phyloP scores from a whole-genome alignment of 1,284 basidiomycete species.

The Meira nashicola region DNA sequence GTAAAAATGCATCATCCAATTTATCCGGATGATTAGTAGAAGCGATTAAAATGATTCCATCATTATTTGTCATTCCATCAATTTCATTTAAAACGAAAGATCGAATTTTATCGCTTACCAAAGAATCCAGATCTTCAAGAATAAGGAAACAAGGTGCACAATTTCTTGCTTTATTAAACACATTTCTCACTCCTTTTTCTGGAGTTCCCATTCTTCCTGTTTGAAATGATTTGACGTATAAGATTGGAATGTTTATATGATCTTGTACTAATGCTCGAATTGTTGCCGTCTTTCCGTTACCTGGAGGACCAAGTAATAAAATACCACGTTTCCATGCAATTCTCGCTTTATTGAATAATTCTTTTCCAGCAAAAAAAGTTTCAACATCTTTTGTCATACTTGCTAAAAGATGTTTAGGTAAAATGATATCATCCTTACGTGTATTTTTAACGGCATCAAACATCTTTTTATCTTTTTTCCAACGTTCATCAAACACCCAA shows the following conservation, averaged over 20 bases:
- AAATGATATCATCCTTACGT: not conserved
- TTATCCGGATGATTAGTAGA: slow-evolving; percentile 12
- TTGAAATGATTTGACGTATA: slow-evolving; percentile 1
- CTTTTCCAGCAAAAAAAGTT: slow-evolving; percentile 8
- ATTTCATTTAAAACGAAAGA: slow-evolving; percentile 11
- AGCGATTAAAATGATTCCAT: slow-evolving; percentile 14
- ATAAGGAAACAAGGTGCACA: slow-evolving; percentile 15
- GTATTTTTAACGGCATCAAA: not conserved
- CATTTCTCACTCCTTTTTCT: not conserved
- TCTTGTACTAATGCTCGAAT: slow-evolving; percentile 6
- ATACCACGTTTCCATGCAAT: slow-evolving; percentile 15
- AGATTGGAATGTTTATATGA: not conserved
- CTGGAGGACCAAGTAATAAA: slow-evolving; percentile 14
- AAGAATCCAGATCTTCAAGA: slow-evolving; percentile 14
- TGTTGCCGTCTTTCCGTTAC: slow-evolving; percentile 15
- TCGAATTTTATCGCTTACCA: slow-evolving; percentile 3
- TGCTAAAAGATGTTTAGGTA: not conserved
- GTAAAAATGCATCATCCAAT: slow-evolving; percentile 13
- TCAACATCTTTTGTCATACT: not conserved
- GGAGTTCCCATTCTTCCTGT: not conserved
- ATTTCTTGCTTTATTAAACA: slow-evolving; percentile 13
- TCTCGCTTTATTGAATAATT: not conserved
- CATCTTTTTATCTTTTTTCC: not conserved
- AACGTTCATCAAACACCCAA: slow-evolving; percentile 1
- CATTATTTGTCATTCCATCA: slow-evolving; percentile 12